Evolutionary conservation across 1,139 yeast genomes (phyloP).

Genomic region (Kodamaea arcana): DNA sequence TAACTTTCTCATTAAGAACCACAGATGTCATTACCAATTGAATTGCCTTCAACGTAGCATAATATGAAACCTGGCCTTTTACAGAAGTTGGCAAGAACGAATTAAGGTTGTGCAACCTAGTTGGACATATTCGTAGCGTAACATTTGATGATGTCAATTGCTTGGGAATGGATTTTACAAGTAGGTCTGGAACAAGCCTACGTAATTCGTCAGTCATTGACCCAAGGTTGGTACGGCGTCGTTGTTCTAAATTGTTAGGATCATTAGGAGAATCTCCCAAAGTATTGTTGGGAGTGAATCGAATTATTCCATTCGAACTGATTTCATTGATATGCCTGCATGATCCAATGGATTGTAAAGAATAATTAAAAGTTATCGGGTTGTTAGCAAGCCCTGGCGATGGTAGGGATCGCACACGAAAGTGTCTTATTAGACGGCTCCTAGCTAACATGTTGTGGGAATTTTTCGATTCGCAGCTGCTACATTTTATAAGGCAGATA

Average conservation of each 20-base stretch:
- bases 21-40: slow-evolving; percentile 53
- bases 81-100: slow-evolving; percentile 54
- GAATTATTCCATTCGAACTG: background rate
- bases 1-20: slow-evolving; percentile 46
- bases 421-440: no score
- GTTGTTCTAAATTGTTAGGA: no score
- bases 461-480: no score
- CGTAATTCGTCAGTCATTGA: slow-evolving; percentile 50
- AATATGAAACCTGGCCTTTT: slow-evolving; percentile 57
- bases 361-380: no score
- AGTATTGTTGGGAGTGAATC: no score
- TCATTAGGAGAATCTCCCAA: no score
- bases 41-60: slow-evolving; percentile 49
- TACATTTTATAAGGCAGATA: no score
- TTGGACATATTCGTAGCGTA: slow-evolving; percentile 61
- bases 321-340: no score
- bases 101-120: slow-evolving; percentile 42
- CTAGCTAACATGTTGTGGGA: no score
- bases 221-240: slow-evolving; percentile 73
- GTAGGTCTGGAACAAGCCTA: slow-evolving; percentile 52
- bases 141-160: slow-evolving; percentile 48
- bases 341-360: no score
- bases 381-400: no score
- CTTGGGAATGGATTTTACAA: slow-evolving; percentile 49
- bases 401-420: no score